Conservation (phyloP, 2,329 filamentous ascomycete genomes). For the Fusarium sp. region DNA sequence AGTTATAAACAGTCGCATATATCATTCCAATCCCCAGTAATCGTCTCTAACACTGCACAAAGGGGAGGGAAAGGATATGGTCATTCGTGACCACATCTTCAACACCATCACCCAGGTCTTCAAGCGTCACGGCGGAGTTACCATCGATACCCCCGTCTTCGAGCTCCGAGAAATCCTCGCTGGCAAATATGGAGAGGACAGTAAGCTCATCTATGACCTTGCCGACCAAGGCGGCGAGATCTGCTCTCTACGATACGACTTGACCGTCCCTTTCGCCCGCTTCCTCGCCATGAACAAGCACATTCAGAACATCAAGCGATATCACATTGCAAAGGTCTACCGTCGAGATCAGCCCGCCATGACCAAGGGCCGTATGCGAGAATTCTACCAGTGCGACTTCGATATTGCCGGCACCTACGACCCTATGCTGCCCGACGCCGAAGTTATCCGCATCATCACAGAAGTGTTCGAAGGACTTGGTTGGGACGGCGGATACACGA, state of each 20-base stretch:
- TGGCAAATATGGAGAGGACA: constrained; percentile 93
- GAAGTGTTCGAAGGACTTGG: constrained; percentile 87
- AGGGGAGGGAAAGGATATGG: constrained; percentile 79
- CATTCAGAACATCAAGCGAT: constrained; percentile 87
- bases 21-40: neutral
- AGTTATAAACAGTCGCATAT: constrained; percentile 14
- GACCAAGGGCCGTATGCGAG: constrained; percentile 91
- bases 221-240: constrained; percentile 86
- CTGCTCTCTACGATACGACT: constrained; percentile 81
- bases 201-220: constrained; percentile 89
- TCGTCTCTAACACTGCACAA: constrained; percentile 24
- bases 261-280: constrained; percentile 90
- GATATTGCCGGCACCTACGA: constrained; percentile 92
- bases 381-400: constrained; percentile 98
- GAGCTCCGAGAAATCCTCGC: constrained; percentile 87
- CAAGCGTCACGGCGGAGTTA: constrained; percentile 83
- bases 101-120: constrained; percentile 80
- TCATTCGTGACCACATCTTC: constrained; percentile 84
- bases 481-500: constrained; percentile 79
- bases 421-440: constrained; percentile 90
- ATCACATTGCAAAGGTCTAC: constrained; percentile 91
- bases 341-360: constrained; percentile 67
- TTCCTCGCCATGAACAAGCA: constrained; percentile 92
- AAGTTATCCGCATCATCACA: constrained; percentile 84
- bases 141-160: constrained; percentile 85